Conservation (phyloP, 2,329 filamentous ascomycete species). For the Xylaria sp. region DNA sequence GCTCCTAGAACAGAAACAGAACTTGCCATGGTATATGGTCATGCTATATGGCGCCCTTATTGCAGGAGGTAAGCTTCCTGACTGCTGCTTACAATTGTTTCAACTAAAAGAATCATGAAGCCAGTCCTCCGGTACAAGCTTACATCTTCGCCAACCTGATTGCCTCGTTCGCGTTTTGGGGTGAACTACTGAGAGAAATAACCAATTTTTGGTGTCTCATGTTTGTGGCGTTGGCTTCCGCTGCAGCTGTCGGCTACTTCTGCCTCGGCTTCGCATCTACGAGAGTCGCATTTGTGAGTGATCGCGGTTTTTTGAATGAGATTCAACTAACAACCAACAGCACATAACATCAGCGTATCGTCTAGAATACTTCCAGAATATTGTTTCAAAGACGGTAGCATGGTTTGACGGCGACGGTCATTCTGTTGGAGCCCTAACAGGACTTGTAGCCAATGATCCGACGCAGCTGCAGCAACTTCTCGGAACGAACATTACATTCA, state of each 20-base stretch:
- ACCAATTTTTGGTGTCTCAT: slow-evolving; percentile 72
- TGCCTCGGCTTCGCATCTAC: slow-evolving; percentile 59
- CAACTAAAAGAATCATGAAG: slow-evolving; percentile 36
- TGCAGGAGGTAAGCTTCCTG: slow-evolving; percentile 49
- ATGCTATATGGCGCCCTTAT: slow-evolving; percentile 50
- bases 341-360: slow-evolving; percentile 65
- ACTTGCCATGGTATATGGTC: slow-evolving; percentile 46
- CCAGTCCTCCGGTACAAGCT: slow-evolving; percentile 63
- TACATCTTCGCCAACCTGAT: slow-evolving; percentile 67
- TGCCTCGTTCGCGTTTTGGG: slow-evolving; percentile 47
- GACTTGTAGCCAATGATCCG: slow-evolving; percentile 65
- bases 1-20: slow-evolving; percentile 46
- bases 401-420: slow-evolving; percentile 72
- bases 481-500: slow-evolving; percentile 71
- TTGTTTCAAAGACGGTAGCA: slow-evolving; percentile 66
- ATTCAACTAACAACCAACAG: slow-evolving; percentile 38
- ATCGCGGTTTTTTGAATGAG: not conserved
- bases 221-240: slow-evolving; percentile 69
- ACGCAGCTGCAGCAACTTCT: slow-evolving; percentile 70
- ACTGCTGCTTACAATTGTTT: slow-evolving; percentile 7
- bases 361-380: slow-evolving; percentile 68
- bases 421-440: slow-evolving; percentile 68
- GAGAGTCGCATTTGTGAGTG: slow-evolving; percentile 56
- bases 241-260: slow-evolving; percentile 65
- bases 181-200: slow-evolving; percentile 40